These are phyloP conservation scores for Ganoderma boninense DNA, from an alignment of 1,284 basidiomycete species.

Conservation along the genomic window DNA sequence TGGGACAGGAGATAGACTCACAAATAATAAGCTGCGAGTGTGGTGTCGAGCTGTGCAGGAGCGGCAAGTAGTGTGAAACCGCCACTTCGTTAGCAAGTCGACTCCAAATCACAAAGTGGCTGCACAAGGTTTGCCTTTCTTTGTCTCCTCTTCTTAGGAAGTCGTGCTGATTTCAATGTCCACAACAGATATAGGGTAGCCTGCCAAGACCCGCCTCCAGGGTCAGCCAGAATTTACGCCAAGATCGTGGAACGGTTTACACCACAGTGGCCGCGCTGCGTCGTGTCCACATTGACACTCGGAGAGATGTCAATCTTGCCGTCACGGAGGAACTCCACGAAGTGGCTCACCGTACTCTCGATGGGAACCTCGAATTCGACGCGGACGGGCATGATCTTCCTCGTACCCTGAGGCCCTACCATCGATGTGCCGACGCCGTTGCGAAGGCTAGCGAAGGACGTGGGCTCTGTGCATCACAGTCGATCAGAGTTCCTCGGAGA, in stretches of 20 bases:
- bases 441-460: not conserved
- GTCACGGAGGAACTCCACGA: slow-evolving; percentile 43
- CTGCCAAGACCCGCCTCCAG: slow-evolving; percentile 36
- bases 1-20: slow-evolving; percentile 29
- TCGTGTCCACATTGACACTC: slow-evolving; percentile 55
- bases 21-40: slow-evolving; percentile 67
- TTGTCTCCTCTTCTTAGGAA: slow-evolving; percentile 55
- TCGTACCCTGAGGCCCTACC: slow-evolving; percentile 51
- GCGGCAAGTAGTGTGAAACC: slow-evolving; percentile 44
- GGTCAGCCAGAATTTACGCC: not conserved
- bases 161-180: slow-evolving; percentile 66
- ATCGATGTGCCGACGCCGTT: slow-evolving; percentile 43
- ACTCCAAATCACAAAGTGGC: not conserved
- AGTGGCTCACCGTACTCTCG: slow-evolving; percentile 42
- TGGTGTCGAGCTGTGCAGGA: slow-evolving; percentile 54
- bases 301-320: slow-evolving; percentile 57
- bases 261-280: slow-evolving; percentile 47
- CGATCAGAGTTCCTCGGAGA: not conserved
- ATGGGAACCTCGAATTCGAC: slow-evolving; percentile 42
- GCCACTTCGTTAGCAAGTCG: slow-evolving; percentile 2
- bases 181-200: slow-evolving; percentile 51
- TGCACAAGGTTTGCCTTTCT: slow-evolving; percentile 42
- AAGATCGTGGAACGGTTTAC: not conserved
- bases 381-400: slow-evolving; percentile 50
- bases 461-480: not conserved